Conservation (phyloP, 2,329 filamentous ascomycete genomes). For the Pezicula rhizophila region DNA sequence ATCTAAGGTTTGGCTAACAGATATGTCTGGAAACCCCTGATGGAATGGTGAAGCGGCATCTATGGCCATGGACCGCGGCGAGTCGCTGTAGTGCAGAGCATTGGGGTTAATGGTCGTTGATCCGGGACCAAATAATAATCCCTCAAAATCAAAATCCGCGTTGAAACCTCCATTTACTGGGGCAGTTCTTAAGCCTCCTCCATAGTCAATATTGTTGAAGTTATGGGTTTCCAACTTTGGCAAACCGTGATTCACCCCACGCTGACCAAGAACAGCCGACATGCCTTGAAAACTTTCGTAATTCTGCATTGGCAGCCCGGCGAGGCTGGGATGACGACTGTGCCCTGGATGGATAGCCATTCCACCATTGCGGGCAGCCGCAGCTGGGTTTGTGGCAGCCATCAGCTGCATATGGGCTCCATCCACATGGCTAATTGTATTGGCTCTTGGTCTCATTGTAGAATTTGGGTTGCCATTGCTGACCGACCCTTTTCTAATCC, state of each 20-base stretch:
- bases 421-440: constrained; percentile 94
- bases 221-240: constrained; percentile 78
- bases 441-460: constrained; percentile 80
- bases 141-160: constrained; percentile 64
- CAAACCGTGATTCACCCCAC: constrained; percentile 61
- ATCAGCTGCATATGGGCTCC: constrained; percentile 68
- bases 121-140: constrained; percentile 61
- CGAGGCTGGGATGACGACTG: constrained; percentile 70
- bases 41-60: constrained; percentile 58
- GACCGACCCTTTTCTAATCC: constrained; percentile 89
- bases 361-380: constrained; percentile 42
- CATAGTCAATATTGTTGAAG: constrained; percentile 58
- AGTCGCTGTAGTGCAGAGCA: constrained; percentile 77
- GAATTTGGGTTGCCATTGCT: constrained; percentile 50
- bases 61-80: constrained; percentile 60
- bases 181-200: constrained; percentile 70
- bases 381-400: constrained; percentile 45
- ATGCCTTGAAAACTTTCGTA: constrained; percentile 66
- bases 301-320: constrained; percentile 57
- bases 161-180: constrained; percentile 60
- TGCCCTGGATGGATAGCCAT: constrained; percentile 40
- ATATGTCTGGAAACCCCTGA: constrained; percentile 51
- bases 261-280: constrained; percentile 61
- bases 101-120: constrained; percentile 68
- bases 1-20: constrained; percentile 56